These are phyloP conservation scores for Lumnitzera littorea DNA, from an alignment of 345 rosid species.

Conservation along the genomic window DNA sequence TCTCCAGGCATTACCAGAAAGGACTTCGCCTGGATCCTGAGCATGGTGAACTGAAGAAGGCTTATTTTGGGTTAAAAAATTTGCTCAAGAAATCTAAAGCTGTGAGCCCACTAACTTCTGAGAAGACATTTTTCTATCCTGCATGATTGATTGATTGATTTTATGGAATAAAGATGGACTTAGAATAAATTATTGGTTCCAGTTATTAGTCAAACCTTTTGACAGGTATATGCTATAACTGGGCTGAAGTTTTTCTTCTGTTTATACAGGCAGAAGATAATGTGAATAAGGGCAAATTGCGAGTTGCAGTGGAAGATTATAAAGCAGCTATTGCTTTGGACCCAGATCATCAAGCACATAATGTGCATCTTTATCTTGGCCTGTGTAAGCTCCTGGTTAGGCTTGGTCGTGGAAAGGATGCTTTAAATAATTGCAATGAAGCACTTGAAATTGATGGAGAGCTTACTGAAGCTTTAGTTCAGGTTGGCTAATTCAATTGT, in stretches of 20 bases:
- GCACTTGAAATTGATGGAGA: slow-evolving; percentile 79
- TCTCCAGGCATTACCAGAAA: slow-evolving; percentile 84
- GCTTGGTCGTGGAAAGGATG: slow-evolving; percentile 96
- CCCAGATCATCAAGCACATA: slow-evolving; percentile 78
- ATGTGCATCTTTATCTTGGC: slow-evolving; percentile 88
- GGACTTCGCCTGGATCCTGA: slow-evolving; percentile 98
- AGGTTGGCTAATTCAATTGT: slow-evolving; percentile 35
- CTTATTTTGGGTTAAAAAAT: slow-evolving; percentile 90
- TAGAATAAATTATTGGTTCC: too few relatives aligned
- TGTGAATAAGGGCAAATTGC: slow-evolving; percentile 76
- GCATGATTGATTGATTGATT: slow-evolving; percentile 1
- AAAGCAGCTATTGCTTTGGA: slow-evolving; percentile 81
- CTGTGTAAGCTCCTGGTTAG: slow-evolving; percentile 84
- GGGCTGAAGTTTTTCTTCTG: slow-evolving; percentile 1
- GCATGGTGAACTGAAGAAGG: slow-evolving; percentile 87
- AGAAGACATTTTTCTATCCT: slow-evolving; percentile 3
- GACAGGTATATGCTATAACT: not conserved
- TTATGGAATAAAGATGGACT: not conserved
- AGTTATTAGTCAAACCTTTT: not conserved
- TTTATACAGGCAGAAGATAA: slow-evolving; percentile 86
- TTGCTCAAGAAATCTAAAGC: slow-evolving; percentile 91
- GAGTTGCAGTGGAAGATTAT: slow-evolving; percentile 84
- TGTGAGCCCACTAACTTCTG: slow-evolving; percentile 35
- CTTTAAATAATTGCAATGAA: slow-evolving; percentile 69
- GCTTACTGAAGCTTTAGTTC: slow-evolving; percentile 82